These are phyloP conservation scores for Chrysoporthe puriensis DNA, from an alignment of 2,329 filamentous ascomycete genomes.

Conservation along the genomic window DNA sequence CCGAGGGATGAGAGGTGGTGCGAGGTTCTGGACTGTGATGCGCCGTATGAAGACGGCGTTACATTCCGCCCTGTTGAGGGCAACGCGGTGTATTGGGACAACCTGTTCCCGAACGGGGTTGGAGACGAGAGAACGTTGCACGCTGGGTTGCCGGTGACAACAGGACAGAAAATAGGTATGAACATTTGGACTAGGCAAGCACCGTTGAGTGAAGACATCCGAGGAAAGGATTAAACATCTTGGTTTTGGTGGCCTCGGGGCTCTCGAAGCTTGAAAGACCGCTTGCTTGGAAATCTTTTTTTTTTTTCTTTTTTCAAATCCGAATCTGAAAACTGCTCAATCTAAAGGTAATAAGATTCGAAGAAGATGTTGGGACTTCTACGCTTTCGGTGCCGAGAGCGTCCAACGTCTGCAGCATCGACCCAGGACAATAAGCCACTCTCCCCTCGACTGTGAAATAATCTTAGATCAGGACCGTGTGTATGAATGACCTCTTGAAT, in stretches of 20 bases:
- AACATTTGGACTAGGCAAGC: conserved; percentile 48
- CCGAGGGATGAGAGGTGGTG: conserved; percentile 44
- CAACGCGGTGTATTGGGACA: conserved; percentile 48
- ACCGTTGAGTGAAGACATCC: conserved; percentile 26
- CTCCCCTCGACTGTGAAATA: background rate
- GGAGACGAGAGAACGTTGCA: conserved; percentile 46
- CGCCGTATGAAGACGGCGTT: conserved; percentile 44
- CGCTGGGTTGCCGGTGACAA: conserved; percentile 44
- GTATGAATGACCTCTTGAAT: too few relatives aligned
- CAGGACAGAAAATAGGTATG: conserved; percentile 46
- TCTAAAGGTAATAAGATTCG: background rate
- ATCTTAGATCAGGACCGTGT: too few relatives aligned
- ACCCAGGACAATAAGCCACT: background rate
- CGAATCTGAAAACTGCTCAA: background rate
- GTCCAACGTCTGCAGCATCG: too few relatives aligned
- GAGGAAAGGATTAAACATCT: background rate
- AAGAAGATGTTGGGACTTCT: too few relatives aligned
- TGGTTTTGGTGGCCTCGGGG: too few relatives aligned
- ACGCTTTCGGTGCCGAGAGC: too few relatives aligned
- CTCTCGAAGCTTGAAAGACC: background rate
- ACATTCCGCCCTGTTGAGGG: conserved; percentile 44
- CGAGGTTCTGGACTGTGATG: conserved; percentile 44
- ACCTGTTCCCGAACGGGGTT: conserved; percentile 39
- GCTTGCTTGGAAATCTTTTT: background rate
- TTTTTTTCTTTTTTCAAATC: background rate